Percentiles rank a stretch among this genome's conserved stretches.
Evolutionary conservation across 2,329 filamentous ascomycete species (phyloP).

Genomic region (Fusarium algeriense): DNA sequence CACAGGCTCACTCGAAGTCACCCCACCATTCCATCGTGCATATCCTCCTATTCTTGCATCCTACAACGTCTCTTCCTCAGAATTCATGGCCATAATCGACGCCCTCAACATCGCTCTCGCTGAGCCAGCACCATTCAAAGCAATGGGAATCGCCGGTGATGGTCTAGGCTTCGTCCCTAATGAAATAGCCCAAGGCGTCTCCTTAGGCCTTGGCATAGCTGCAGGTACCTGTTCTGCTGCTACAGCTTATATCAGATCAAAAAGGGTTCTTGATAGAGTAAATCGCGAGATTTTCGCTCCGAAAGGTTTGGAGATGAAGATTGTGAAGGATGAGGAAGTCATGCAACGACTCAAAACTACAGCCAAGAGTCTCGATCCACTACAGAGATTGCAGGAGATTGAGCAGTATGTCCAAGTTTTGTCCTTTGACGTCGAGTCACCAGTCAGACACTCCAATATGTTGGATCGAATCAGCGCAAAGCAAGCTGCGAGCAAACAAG

Average conservation of each 20-base stretch:
- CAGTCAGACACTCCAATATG: neutral
- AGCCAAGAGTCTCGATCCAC: conserved; percentile 12
- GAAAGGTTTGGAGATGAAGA: conserved; percentile 15
- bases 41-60: conserved; percentile 13
- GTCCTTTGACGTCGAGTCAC: conserved; percentile 18
- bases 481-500: conserved; percentile 11
- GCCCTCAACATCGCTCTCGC: conserved; percentile 9
- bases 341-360: conserved; percentile 7
- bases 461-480: conserved; percentile 26
- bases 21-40: conserved; percentile 17
- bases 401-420: neutral
- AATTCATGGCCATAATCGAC: conserved; percentile 3
- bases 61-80: neutral
- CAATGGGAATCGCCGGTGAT: conserved; percentile 1
- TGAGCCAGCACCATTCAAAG: conserved; percentile 11
- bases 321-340: conserved; percentile 9
- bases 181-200: conserved; percentile 10
- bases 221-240: conserved; percentile 15
- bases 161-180: conserved; percentile 16
- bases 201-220: conserved; percentile 10
- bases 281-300: conserved; percentile 8
- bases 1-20: neutral
- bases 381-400: neutral
- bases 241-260: conserved; percentile 14
- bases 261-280: neutral